These are phyloP conservation scores for Calocybe cyanea DNA, from an alignment of 768 basidiomycete genomes.

Conservation along the genomic window DNA sequence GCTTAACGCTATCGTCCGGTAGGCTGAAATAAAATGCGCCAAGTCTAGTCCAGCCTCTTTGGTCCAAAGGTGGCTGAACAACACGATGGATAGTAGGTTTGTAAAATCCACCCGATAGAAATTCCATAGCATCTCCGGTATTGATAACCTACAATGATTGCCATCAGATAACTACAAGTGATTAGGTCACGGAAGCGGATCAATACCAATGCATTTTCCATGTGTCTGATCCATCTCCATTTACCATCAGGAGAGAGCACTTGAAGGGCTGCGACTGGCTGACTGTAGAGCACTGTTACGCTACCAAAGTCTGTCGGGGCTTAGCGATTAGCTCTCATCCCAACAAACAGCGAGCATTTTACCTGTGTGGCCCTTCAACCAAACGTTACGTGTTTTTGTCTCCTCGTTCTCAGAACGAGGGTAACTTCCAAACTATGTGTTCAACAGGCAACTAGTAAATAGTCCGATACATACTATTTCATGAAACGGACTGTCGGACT, in stretches of 20 bases:
- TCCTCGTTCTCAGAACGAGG: conserved; percentile 42
- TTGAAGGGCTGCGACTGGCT: conserved; percentile 43
- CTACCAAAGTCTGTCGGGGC: conserved; percentile 2
- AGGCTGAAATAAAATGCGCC: conserved; percentile 44
- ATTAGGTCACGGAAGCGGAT: not conserved
- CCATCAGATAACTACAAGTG: not conserved
- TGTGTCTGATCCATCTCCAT: conserved; percentile 45
- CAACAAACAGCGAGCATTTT: not conserved
- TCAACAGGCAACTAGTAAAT: not conserved
- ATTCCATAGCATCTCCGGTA: conserved; percentile 43
- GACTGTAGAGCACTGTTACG: conserved; percentile 43
- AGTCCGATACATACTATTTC: conserved; percentile 37
- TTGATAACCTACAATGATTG: conserved; percentile 34
- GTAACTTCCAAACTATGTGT: conserved; percentile 24
- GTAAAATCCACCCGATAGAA: conserved; percentile 44
- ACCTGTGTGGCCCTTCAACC: conserved; percentile 50
- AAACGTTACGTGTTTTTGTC: conserved; percentile 36
- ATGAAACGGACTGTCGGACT: conserved; percentile 34
- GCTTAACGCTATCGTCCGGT: conserved; percentile 37
- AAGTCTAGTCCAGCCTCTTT: conserved; percentile 36
- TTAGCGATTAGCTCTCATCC: not conserved
- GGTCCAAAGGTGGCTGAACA: conserved; percentile 44
- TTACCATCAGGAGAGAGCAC: conserved; percentile 35
- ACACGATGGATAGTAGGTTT: conserved; percentile 45
- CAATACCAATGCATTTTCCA: conserved; percentile 41